Conservation (phyloP, 345 rosid species). For the Eucalyptus urophylla region DNA sequence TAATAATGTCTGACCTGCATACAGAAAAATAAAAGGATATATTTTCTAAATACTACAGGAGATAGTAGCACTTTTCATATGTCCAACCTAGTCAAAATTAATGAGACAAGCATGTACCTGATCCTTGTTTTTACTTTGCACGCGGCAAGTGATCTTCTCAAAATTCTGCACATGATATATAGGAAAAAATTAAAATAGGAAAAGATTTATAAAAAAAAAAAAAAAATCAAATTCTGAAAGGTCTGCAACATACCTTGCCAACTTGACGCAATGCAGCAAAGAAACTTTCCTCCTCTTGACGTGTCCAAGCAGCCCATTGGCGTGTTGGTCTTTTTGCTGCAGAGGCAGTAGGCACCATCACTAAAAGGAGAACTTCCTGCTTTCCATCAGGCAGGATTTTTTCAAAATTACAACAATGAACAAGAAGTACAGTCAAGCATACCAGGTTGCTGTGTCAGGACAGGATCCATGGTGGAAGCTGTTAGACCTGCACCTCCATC, state of each 20-base stretch:
- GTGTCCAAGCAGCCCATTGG: slow-evolving; percentile 99
- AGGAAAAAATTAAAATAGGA: no score
- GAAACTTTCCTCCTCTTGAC: slow-evolving; percentile 95
- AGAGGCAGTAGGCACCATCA: neutral
- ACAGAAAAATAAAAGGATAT: neutral
- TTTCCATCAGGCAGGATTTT: neutral
- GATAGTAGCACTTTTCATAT: neutral
- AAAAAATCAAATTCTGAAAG: neutral
- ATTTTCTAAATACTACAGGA: neutral
- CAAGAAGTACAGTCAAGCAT: slow-evolving; percentile 6
- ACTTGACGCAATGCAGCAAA: slow-evolving; percentile 97
- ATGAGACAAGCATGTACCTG: slow-evolving; percentile 43
- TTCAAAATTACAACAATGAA: neutral
- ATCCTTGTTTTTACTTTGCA: slow-evolving; percentile 97
- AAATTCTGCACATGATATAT: slow-evolving; percentile 55
- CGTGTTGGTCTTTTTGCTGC: slow-evolving; percentile 82
- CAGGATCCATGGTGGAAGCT: slow-evolving; percentile 20
- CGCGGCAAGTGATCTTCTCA: slow-evolving; percentile 92
- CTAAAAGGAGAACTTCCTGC: neutral
- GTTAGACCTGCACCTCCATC: slow-evolving; percentile 22
- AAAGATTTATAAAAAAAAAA: neutral
- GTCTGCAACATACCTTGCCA: slow-evolving; percentile 62
- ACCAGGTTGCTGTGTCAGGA: slow-evolving; percentile 46
- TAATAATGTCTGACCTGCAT: slow-evolving; percentile 98
- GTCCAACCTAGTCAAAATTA: neutral